A percentile compares a stretch with the other conserved stretches of the same genome.
These are phyloP conservation scores for Bryoerythrophyllum caledonicum DNA, from an alignment of 225 moss, liverwort and hornwort genomes.

Conservation along the genomic window DNA sequence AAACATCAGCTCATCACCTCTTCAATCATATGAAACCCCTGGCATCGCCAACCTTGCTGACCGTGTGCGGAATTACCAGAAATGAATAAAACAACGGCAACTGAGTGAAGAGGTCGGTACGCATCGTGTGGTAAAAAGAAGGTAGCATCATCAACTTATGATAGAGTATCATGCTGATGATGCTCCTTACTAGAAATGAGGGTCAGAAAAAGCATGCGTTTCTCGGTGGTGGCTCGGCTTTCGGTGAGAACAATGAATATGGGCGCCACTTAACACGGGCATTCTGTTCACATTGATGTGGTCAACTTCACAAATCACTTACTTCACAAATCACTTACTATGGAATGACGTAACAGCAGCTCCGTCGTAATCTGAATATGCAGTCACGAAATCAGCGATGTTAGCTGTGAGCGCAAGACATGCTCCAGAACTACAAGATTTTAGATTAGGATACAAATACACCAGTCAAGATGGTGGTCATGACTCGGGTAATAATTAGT, in stretches of 20 bases:
- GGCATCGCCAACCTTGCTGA: background rate
- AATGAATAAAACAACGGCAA: background rate
- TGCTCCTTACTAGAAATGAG: background rate
- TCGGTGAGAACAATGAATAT: too few relatives aligned
- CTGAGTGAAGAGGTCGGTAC: constrained; percentile 8
- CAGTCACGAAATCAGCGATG: background rate
- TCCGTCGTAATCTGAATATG: background rate
- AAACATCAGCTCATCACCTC: background rate
- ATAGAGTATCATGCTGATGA: background rate
- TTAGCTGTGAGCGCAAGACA: background rate
- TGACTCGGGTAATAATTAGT: background rate
- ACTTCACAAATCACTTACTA: too few relatives aligned
- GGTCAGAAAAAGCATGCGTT: background rate
- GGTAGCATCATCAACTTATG: background rate
- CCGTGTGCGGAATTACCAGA: constrained; percentile 2
- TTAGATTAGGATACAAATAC: background rate
- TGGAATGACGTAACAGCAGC: background rate
- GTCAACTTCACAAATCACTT: background rate
- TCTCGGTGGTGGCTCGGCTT: background rate
- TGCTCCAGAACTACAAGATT: too few relatives aligned
- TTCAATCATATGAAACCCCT: background rate
- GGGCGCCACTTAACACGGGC: too few relatives aligned
- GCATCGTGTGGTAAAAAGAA: background rate
- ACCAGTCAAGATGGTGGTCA: too few relatives aligned
- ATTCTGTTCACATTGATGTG: constrained; percentile 1